Evolutionary conservation across 768 basidiomycete genomes (phyloP).

Genomic region (Sporobolomyces pararoseus): DNA sequence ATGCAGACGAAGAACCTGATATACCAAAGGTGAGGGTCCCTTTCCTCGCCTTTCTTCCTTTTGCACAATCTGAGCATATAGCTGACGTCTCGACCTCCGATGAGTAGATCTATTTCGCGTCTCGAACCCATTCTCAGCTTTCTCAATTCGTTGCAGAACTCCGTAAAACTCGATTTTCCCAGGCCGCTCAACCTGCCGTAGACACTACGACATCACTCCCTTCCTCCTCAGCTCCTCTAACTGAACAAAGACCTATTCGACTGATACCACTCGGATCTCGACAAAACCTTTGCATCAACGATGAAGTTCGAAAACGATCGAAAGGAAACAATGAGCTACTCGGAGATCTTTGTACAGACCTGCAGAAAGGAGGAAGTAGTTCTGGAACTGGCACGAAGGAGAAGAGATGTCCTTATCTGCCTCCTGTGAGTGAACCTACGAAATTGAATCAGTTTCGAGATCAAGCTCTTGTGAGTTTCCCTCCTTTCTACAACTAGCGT

Average conservation of each 20-base stretch:
- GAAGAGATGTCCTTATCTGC: slow-evolving; percentile 29
- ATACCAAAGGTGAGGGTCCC: slow-evolving; percentile 50
- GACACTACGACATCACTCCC: too few species aligned
- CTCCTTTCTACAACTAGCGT: slow-evolving; percentile 54
- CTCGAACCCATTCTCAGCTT: slow-evolving; percentile 92
- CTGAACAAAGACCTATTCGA: slow-evolving; percentile 51
- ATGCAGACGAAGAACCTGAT: slow-evolving; percentile 48
- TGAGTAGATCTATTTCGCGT: slow-evolving; percentile 89
- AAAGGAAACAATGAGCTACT: slow-evolving; percentile 54
- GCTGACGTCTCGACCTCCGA: too few species aligned
- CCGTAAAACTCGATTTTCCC: slow-evolving; percentile 60
- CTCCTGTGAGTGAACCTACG: slow-evolving; percentile 52
- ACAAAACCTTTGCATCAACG: slow-evolving; percentile 89
- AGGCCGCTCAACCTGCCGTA: too few species aligned
- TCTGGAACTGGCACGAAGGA: not conserved
- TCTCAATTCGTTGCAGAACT: slow-evolving; percentile 85
- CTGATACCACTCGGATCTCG: slow-evolving; percentile 84
- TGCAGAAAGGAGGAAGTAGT: slow-evolving; percentile 48
- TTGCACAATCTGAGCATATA: too few species aligned
- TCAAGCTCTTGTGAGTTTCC: slow-evolving; percentile 63
- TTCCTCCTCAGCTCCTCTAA: not conserved
- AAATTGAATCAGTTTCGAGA: slow-evolving; percentile 90
- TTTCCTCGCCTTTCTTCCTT: not conserved
- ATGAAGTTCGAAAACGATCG: slow-evolving; percentile 60
- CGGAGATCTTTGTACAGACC: slow-evolving; percentile 43